Conservation (phyloP, 2,329 filamentous ascomycete genomes). For the Xylaria sp. region DNA sequence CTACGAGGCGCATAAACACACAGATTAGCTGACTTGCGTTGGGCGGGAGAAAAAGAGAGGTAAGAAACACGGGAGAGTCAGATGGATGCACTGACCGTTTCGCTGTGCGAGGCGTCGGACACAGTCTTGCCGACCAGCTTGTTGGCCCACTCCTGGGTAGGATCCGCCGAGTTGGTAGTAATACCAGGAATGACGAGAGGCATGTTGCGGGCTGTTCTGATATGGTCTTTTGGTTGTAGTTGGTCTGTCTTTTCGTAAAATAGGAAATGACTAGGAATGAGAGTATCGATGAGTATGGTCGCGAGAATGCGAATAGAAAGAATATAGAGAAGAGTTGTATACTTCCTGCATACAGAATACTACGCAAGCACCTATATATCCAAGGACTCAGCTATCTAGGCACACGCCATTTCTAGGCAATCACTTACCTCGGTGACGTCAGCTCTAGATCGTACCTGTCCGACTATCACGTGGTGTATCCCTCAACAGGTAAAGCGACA, state of each 20-base stretch:
- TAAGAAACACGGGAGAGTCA: neutral
- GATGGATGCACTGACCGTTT: conserved; percentile 59
- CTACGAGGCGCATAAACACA: conserved; percentile 51
- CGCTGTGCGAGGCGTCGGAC: conserved; percentile 61
- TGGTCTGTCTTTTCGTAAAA: neutral
- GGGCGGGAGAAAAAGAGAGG: neutral
- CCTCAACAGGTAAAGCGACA: conserved; percentile 9
- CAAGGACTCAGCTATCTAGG: neutral
- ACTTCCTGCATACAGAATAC: neutral
- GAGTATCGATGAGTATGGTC: neutral
- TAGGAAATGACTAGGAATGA: neutral
- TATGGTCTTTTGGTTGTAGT: neutral
- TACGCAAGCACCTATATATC: neutral
- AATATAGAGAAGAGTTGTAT: neutral
- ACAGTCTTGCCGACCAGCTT: conserved; percentile 74
- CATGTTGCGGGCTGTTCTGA: conserved; percentile 55
- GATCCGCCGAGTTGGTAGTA: conserved; percentile 54
- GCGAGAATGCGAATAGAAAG: neutral
- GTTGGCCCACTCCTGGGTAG: conserved; percentile 68
- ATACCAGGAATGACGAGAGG: conserved; percentile 73
- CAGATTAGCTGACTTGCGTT: conserved; percentile 9
- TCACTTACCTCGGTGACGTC: conserved; percentile 25
- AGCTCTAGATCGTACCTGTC: conserved; percentile 28
- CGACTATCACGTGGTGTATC: conserved; percentile 18
- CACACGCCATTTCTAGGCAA: conserved; percentile 6